Base-by-base conservation (phyloP, 164 flowering plant species). In the Vitis riparia region DNA sequence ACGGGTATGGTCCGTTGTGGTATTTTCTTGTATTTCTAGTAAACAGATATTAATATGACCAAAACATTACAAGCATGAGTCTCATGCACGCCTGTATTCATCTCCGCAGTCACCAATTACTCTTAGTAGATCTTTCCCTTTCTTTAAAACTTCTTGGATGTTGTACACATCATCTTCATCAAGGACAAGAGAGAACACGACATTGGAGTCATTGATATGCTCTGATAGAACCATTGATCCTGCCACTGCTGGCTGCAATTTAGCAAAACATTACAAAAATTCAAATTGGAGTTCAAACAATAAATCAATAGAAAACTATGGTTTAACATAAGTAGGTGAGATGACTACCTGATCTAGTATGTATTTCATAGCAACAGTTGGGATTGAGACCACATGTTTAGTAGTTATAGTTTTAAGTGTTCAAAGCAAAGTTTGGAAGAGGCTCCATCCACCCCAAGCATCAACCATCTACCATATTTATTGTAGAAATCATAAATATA, bases 371-470 rank as follows among this genome's bases (percentile, higher is more conserved):
- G 98, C 97, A 17, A 95, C 91, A 3, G 91, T 83, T 58, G 99
- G 83, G 53, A 95, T 93, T 11, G 96, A 85, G 72, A 90, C 96
- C 32, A 90, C 90, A 70, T 95, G 97, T 76, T 91, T 93, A 2
- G 80, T 68, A 59, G 94, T 88, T 29, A 93, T 81, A 63, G 60
- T 84, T 62, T 90, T 93, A 49, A 95, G 84, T 1, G 97, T 91
- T 77, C 75, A 82, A 73, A 95, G 94, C 83, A 95, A 71, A 71
- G 13, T 76, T 78, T 95, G 99, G 85, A 93, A 95, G 23, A 82
- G 86, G 76, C 85, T 81, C 99, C 99, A 95, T 59, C 97, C 99
- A 73, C 98, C 98, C 97, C 99, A 95, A 1, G 98, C 98, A 81
- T 93, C 99, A 73, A 95, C 91, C 98, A 93, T 93, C 99, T 95